These are phyloP conservation scores for Xylaria cubensis DNA, from an alignment of 495 filamentous ascomycete species.

Conservation along the genomic window DNA sequence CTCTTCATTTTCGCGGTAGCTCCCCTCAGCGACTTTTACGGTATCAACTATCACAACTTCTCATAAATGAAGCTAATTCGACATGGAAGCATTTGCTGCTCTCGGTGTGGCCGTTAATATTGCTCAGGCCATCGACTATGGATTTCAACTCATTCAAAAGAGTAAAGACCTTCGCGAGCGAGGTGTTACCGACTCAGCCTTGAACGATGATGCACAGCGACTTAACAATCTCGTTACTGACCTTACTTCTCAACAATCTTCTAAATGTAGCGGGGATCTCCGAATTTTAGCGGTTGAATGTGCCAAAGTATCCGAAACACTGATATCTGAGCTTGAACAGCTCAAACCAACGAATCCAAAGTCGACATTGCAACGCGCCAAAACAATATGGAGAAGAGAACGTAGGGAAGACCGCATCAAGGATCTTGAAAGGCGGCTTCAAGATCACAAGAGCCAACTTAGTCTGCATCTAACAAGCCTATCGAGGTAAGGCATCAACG, in stretches of 20 bases:
- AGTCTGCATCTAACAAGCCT: neutral
- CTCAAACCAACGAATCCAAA: neutral
- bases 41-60: neutral
- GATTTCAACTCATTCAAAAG: conserved; percentile 23
- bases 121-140: conserved; percentile 28
- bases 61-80: neutral
- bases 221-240: conserved; percentile 8
- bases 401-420: neutral
- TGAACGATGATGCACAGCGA: conserved; percentile 11
- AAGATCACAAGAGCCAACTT: neutral
- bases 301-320: conserved; percentile 3
- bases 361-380: neutral
- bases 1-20: neutral
- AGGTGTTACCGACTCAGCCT: conserved; percentile 7
- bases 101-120: conserved; percentile 28
- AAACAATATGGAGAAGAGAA: neutral
- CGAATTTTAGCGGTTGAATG: conserved; percentile 18
- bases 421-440: neutral
- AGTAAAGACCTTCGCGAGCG: neutral
- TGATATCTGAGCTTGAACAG: neutral
- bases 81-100: conserved; percentile 24
- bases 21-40: neutral
- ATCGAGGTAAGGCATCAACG: neutral
- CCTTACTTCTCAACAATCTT: neutral
- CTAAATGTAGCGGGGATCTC: conserved; percentile 18